phyloP scores from a whole-genome alignment of 192 early-diverging fungal genomes.

The Chytriomyces confervae region DNA sequence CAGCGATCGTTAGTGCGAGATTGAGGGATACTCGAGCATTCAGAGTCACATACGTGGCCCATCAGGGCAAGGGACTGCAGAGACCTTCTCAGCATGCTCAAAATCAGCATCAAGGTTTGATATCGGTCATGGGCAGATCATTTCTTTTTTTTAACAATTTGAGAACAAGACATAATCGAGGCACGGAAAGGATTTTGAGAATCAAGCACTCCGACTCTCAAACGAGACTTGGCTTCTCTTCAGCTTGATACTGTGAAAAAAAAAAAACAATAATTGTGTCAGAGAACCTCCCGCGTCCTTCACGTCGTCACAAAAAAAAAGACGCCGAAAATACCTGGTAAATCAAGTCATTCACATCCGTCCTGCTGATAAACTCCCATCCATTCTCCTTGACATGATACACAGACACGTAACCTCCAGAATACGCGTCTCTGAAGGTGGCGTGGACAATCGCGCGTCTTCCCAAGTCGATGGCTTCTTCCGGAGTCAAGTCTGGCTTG shows the following conservation, averaged over 20 bases:
- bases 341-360: slow-evolving; percentile 86
- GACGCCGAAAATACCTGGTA: slow-evolving; percentile 48
- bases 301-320: too few relatives aligned
- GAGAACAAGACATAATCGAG: too few relatives aligned
- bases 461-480: slow-evolving; percentile 90
- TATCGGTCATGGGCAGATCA: too few relatives aligned
- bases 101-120: too few relatives aligned
- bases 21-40: too few relatives aligned
- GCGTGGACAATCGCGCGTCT: slow-evolving; percentile 95
- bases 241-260: slow-evolving; percentile 29
- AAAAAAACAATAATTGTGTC: background rate
- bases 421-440: slow-evolving; percentile 90
- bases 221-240: slow-evolving; percentile 43
- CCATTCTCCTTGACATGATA: slow-evolving; percentile 92
- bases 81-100: too few relatives aligned
- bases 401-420: slow-evolving; percentile 86
- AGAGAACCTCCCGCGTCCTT: background rate
- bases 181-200: too few relatives aligned
- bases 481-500: slow-evolving; percentile 76
- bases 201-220: background rate
- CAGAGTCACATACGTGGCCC: too few relatives aligned
- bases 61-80: too few relatives aligned
- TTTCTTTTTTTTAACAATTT: too few relatives aligned
- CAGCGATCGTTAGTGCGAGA: too few relatives aligned
- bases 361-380: slow-evolving; percentile 84